Evolutionary conservation across 129 eudicot species (phyloP).

Genomic region (Pseudognaphalium luteoalbum): DNA sequence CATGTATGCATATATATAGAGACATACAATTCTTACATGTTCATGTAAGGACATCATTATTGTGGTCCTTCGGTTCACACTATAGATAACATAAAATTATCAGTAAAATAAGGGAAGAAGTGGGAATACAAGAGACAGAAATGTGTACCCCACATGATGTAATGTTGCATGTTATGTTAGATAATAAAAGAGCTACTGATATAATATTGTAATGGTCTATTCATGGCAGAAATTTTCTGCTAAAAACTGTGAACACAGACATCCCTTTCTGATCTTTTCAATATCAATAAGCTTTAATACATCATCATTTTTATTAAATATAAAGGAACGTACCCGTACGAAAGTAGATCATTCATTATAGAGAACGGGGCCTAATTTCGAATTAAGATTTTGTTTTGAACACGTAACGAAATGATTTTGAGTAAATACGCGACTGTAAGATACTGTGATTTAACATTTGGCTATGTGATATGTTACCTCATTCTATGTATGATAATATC

Average conservation of each 20-base stretch:
- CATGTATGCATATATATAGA: constrained; percentile 31
- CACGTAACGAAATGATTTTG: too few species aligned
- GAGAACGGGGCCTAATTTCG: not conserved
- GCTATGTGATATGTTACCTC: not conserved
- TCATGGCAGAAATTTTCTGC: not conserved
- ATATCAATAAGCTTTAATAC: not conserved
- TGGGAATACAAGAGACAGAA: constrained; percentile 31
- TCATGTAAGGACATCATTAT: constrained; percentile 42
- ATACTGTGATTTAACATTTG: not conserved
- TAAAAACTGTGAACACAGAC: not conserved
- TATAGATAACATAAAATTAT: constrained; percentile 38
- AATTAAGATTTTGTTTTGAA: not conserved
- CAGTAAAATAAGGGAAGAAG: constrained; percentile 26
- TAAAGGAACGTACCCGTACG: too few species aligned
- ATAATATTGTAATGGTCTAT: not conserved
- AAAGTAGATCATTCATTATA: too few species aligned
- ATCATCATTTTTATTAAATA: not conserved
- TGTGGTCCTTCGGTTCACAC: constrained; percentile 38
- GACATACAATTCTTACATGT: constrained; percentile 35
- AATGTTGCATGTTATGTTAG: constrained; percentile 7
- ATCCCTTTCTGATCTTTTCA: not conserved
- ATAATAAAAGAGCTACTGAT: not conserved
- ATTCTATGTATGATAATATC: constrained; percentile 1
- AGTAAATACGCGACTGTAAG: not conserved
- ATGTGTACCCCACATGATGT: constrained; percentile 10